These are phyloP conservation scores for Mortierella sp. DNA, from an alignment of 371 early-diverging fungal genomes.

Conservation along the genomic window DNA sequence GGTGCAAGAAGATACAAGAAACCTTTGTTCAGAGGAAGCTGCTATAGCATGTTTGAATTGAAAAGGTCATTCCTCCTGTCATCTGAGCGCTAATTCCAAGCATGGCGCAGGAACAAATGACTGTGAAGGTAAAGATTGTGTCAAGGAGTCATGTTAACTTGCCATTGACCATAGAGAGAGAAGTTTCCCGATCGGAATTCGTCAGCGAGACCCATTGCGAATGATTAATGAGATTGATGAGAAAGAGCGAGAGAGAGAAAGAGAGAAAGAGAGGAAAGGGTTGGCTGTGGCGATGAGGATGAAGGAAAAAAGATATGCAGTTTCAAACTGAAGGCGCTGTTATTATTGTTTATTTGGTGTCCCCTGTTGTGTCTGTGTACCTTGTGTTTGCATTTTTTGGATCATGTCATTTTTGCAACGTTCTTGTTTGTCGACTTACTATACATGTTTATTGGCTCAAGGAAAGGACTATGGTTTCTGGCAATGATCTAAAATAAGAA, in stretches of 20 bases:
- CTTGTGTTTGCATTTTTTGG: background rate
- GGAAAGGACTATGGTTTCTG: background rate
- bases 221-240: background rate
- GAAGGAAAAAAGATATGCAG: slow-evolving; percentile 3
- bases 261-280: background rate
- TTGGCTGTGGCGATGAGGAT: slow-evolving; percentile 10
- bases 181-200: slow-evolving; percentile 54
- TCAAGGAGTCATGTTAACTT: slow-evolving; percentile 11
- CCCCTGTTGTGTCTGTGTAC: background rate
- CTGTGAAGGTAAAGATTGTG: background rate
- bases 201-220: slow-evolving; percentile 25
- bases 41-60: no score
- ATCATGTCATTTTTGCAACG: background rate
- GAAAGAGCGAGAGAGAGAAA: slow-evolving; percentile 4
- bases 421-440: background rate
- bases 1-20: no score
- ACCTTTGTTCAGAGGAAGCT: no score
- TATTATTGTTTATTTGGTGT: background rate
- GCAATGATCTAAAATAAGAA: no score
- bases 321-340: background rate
- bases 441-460: background rate
- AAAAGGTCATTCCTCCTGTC: background rate
- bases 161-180: slow-evolving; percentile 55
- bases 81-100: background rate
- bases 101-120: background rate